Percentiles rank a stretch among this genome's conserved stretches.
Conservation (phyloP, 306 rosid species). For the Lagenaria siceraria region DNA sequence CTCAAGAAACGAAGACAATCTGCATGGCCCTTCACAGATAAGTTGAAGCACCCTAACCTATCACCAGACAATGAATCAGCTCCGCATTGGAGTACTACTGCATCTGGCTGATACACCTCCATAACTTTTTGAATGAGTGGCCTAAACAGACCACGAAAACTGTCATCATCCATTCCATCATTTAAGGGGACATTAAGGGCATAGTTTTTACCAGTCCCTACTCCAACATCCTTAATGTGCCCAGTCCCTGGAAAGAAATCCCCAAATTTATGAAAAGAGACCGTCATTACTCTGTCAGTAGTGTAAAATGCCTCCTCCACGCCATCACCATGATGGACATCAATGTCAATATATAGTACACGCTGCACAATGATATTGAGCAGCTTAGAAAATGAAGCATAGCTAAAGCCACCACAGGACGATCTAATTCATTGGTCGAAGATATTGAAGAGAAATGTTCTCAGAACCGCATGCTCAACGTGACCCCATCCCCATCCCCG, state of each 20-base stretch:
- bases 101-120: conserved; percentile 78
- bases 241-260: conserved; percentile 93
- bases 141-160: conserved; percentile 61
- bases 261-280: conserved; percentile 82
- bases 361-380: conserved; percentile 40
- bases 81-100: conserved; percentile 89
- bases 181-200: conserved; percentile 75
- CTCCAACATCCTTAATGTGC: conserved; percentile 58
- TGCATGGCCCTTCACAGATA: conserved; percentile 86
- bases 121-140: conserved; percentile 64
- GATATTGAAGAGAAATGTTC: background rate
- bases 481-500: background rate
- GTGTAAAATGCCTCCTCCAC: conserved; percentile 97
- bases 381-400: background rate
- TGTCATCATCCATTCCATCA: conserved; percentile 79
- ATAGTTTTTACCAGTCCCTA: conserved; percentile 64
- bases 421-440: background rate
- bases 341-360: conserved; percentile 32
- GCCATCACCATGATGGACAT: conserved; percentile 81
- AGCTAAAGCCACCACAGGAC: background rate
- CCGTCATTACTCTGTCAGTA: conserved; percentile 89
- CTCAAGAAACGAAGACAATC: conserved; percentile 78
- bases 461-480: background rate
- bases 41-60: conserved; percentile 83
- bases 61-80: conserved; percentile 63